Evolutionary conservation across 2,329 filamentous ascomycete species (phyloP).

Genomic region (Neospermospora avenae): DNA sequence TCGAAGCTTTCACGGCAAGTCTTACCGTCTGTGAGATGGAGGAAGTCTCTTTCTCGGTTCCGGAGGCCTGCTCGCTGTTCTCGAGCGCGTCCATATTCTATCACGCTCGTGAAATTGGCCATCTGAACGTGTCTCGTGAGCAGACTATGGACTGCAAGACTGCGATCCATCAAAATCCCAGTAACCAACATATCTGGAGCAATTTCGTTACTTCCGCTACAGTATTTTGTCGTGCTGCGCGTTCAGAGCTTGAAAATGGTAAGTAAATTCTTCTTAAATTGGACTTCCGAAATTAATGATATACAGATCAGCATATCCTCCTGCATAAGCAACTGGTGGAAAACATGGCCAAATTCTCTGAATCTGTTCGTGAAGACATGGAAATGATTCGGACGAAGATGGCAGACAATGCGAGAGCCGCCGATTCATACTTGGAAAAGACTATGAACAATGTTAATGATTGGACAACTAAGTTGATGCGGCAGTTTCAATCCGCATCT

Average conservation of each 20-base stretch:
- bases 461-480: constrained; percentile 24
- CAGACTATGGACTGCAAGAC: constrained; percentile 49
- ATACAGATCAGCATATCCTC: constrained; percentile 32
- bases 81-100: constrained; percentile 31
- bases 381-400: constrained; percentile 23
- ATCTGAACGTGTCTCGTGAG: constrained; percentile 37
- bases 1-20: constrained; percentile 56
- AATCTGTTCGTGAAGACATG: constrained; percentile 26
- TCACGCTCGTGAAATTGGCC: constrained; percentile 37
- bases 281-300: constrained; percentile 15
- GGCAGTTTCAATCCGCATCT: constrained; percentile 26
- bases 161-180: constrained; percentile 50
- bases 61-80: constrained; percentile 49
- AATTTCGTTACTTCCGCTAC: constrained; percentile 58
- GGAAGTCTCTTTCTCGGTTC: constrained; percentile 48
- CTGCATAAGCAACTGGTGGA: constrained; percentile 30
- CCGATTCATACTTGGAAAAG: constrained; percentile 28
- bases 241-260: constrained; percentile 55
- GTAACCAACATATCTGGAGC: constrained; percentile 63
- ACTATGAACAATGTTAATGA: constrained; percentile 22
- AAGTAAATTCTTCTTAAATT: constrained; percentile 8
- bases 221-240: constrained; percentile 59
- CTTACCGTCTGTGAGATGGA: constrained; percentile 61
- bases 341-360: constrained; percentile 30
- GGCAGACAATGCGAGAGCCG: constrained; percentile 17